These are phyloP conservation scores for Debaryomyces fabryi DNA, from an alignment of 1,139 yeast genomes.

Conservation along the genomic window DNA sequence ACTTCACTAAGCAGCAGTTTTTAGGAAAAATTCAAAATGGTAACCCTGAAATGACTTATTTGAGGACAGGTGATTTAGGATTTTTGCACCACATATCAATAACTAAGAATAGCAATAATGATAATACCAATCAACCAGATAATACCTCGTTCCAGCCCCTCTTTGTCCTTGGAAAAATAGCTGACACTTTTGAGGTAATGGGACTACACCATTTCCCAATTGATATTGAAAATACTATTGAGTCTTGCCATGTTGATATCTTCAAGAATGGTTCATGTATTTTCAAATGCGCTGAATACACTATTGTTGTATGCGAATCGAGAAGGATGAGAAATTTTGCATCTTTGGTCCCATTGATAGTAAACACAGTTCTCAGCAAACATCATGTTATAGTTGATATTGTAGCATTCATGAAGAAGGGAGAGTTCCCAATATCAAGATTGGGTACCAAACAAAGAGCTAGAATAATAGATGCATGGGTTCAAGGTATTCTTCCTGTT, in stretches of 20 bases:
- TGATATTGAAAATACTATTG: constrained; percentile 81
- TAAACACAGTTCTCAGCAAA: constrained; percentile 73
- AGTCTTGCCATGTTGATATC: constrained; percentile 62
- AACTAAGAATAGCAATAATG: constrained; percentile 33
- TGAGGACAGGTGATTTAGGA: constrained; percentile 94
- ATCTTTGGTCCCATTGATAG: constrained; percentile 80
- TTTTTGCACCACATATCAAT: constrained; percentile 74
- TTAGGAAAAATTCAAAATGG: constrained; percentile 62
- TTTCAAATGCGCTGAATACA: constrained; percentile 81
- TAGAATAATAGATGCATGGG: constrained; percentile 61
- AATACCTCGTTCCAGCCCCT: constrained; percentile 68
- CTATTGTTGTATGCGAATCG: constrained; percentile 78
- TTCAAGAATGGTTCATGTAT: constrained; percentile 64
- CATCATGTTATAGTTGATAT: constrained; percentile 88
- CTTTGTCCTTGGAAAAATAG: constrained; percentile 81
- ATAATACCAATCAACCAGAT: constrained; percentile 16
- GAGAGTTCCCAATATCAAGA: constrained; percentile 68
- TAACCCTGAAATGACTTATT: constrained; percentile 61
- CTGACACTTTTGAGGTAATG: constrained; percentile 87
- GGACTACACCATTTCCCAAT: constrained; percentile 91
- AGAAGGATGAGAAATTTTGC: constrained; percentile 56
- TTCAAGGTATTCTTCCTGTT: constrained; percentile 49
- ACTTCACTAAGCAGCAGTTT: constrained; percentile 48
- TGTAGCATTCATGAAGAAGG: constrained; percentile 74
- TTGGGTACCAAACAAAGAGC: constrained; percentile 79